Evolutionary conservation across 805 yeast species (phyloP).

Genomic region (Sugiyamaella valdiviana): DNA sequence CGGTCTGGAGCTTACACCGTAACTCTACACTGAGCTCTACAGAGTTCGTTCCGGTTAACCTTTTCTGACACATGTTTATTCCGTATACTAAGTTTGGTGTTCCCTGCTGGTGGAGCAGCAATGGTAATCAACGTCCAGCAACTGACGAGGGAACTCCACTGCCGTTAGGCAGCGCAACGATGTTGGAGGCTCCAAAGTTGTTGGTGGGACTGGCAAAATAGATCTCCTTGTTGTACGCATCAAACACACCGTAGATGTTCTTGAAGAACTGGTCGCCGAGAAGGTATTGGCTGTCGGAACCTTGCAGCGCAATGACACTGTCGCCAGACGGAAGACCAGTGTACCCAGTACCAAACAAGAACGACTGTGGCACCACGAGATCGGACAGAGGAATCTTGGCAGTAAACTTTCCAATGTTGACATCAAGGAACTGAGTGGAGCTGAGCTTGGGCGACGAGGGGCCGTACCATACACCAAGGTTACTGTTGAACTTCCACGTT

Average conservation of each 20-base stretch:
- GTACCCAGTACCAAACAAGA: constrained; percentile 14
- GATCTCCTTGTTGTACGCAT: constrained; percentile 29
- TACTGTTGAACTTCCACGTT: neutral
- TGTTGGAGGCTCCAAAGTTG: neutral
- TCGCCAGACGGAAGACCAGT: neutral
- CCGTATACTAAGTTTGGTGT: too few species aligned
- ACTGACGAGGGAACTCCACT: neutral
- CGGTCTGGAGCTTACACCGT: too few species aligned
- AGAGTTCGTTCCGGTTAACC: too few species aligned
- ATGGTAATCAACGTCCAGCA: neutral
- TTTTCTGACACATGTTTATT: too few species aligned
- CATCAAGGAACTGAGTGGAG: constrained; percentile 15
- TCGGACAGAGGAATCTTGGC: constrained; percentile 24
- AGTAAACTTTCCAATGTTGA: constrained; percentile 24
- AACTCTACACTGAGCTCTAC: too few species aligned
- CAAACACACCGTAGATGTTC: constrained; percentile 33
- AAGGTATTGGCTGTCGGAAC: constrained; percentile 24
- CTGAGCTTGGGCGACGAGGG: neutral
- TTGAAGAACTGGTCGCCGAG: constrained; percentile 31
- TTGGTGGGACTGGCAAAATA: constrained; percentile 19
- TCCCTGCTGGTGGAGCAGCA: too few species aligned
- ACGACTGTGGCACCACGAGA: constrained; percentile 28
- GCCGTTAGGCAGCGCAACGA: neutral
- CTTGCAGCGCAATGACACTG: constrained; percentile 21
- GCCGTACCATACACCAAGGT: neutral